Evolutionary conservation across 2,329 filamentous ascomycete genomes (phyloP).

Genomic region (Exserohilum turcica): DNA sequence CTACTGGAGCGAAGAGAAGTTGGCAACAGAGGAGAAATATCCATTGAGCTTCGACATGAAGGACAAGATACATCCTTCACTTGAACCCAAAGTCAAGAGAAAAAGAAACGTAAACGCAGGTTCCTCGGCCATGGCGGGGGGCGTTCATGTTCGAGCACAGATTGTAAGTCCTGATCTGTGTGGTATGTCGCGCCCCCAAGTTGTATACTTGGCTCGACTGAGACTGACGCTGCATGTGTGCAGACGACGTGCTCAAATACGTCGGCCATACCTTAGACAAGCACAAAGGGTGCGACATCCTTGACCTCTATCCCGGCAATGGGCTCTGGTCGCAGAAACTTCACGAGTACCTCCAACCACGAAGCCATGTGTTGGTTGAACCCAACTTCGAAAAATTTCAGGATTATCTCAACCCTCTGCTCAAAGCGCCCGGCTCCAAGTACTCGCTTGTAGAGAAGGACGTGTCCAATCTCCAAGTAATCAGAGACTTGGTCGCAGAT

Average conservation of each 20-base stretch:
- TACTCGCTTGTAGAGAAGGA: constrained; percentile 54
- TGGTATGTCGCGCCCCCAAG: constrained; percentile 45
- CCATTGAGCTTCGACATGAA: constrained; percentile 19
- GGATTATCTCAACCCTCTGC: constrained; percentile 61
- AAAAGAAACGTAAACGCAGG: constrained; percentile 1
- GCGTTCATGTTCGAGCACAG: constrained; percentile 32
- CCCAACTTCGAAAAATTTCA: constrained; percentile 64
- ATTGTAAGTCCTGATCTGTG: constrained; percentile 54
- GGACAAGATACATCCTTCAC: constrained; percentile 14
- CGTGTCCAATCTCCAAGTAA: constrained; percentile 38
- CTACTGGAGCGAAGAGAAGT: constrained; percentile 22
- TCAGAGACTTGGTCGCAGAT: constrained; percentile 59
- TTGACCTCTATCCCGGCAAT: constrained; percentile 83
- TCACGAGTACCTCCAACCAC: constrained; percentile 74
- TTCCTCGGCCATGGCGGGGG: not conserved
- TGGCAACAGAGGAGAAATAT: constrained; percentile 20
- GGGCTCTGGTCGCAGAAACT: constrained; percentile 81
- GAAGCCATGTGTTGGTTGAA: constrained; percentile 84
- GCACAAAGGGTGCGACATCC: constrained; percentile 78
- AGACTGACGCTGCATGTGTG: constrained; percentile 12
- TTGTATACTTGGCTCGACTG: constrained; percentile 1
- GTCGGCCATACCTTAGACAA: constrained; percentile 70
- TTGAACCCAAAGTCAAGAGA: constrained; percentile 5
- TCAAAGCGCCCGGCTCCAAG: constrained; percentile 48
- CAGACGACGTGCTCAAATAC: constrained; percentile 72